These are phyloP conservation scores for Cavenderia fasciculata DNA, from an alignment of 78 protist genomes.

Conservation along the genomic window DNA sequence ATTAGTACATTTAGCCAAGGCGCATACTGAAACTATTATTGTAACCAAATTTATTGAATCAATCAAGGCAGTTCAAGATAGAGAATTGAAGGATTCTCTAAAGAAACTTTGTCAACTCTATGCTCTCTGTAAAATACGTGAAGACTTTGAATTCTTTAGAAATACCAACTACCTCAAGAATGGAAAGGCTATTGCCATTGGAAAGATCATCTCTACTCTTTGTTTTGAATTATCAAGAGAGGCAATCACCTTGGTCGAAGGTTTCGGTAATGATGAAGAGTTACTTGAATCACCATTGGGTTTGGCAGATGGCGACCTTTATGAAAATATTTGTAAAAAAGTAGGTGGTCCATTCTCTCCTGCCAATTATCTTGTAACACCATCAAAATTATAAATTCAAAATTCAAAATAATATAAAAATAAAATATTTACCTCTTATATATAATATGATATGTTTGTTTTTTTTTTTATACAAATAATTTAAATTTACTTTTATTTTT, in stretches of 20 bases:
- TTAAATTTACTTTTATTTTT: no score
- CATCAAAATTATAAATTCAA: no score
- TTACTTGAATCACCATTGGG: constrained; percentile 39
- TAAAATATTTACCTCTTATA: no score
- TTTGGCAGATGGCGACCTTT: constrained; percentile 44
- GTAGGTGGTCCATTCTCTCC: constrained; percentile 42
- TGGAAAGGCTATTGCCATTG: constrained; percentile 37
- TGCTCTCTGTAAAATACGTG: constrained; percentile 25
- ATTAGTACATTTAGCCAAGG: constrained; percentile 42
- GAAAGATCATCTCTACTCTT: constrained; percentile 10
- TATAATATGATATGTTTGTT: no score
- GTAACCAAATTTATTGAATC: constrained; percentile 36
- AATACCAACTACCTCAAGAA: constrained; percentile 47
- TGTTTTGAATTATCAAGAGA: constrained; percentile 40
- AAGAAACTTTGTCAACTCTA: constrained; percentile 63
- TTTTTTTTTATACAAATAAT: no score
- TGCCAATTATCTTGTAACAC: constrained; percentile 47
- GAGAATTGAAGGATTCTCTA: neutral
- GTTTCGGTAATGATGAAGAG: constrained; percentile 56
- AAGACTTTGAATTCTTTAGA: constrained; percentile 69
- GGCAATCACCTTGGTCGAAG: constrained; percentile 14
- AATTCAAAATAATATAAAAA: no score
- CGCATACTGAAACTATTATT: constrained; percentile 71
- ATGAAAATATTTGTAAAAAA: constrained; percentile 61
- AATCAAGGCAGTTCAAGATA: constrained; percentile 15